A percentile compares a stretch with the other conserved stretches of the same genome.
phyloP scores from a whole-genome alignment of 768 basidiomycete genomes.

The Psilocybe sp. region DNA sequence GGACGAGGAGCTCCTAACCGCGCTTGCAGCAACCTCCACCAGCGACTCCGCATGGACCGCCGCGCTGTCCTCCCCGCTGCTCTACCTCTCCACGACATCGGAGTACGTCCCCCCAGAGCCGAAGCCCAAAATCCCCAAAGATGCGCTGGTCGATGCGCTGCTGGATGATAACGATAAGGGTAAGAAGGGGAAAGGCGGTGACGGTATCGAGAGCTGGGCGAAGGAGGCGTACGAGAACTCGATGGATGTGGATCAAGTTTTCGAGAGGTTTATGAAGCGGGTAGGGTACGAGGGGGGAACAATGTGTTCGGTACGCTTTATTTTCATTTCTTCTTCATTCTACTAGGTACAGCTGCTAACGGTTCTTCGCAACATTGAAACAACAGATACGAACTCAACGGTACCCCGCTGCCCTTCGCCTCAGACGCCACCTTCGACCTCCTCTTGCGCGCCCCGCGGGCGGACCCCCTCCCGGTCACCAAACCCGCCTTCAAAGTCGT shows the following conservation, averaged over 20 bases:
- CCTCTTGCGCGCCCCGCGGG: slow-evolving; percentile 66
- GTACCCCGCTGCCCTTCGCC: slow-evolving; percentile 83
- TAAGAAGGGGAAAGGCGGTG: slow-evolving; percentile 3
- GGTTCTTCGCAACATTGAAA: too few relatives aligned
- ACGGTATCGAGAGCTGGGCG: slow-evolving; percentile 39
- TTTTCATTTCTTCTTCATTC: too few relatives aligned
- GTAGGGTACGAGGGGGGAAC: slow-evolving; percentile 69
- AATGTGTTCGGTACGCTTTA: slow-evolving; percentile 77
- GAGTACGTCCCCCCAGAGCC: slow-evolving; percentile 68
- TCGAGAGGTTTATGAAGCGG: slow-evolving; percentile 79
- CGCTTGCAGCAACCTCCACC: slow-evolving; percentile 52
- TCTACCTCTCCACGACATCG: slow-evolving; percentile 72
- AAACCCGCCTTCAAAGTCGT: slow-evolving; percentile 58
- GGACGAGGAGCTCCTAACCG: slow-evolving; percentile 56
- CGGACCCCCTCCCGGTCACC: slow-evolving; percentile 51
- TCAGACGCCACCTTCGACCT: slow-evolving; percentile 67
- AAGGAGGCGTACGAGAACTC: slow-evolving; percentile 82
- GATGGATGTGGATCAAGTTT: slow-evolving; percentile 75
- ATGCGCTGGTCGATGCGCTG: slow-evolving; percentile 41
- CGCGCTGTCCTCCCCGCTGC: slow-evolving; percentile 61
- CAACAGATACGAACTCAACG: slow-evolving; percentile 89
- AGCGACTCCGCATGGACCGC: slow-evolving; percentile 63
- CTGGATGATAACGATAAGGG: slow-evolving; percentile 20
- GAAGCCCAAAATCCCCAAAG: slow-evolving; percentile 43
- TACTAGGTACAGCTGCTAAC: too few relatives aligned